Percentiles rank a stretch among this genome's conserved stretches.
Evolutionary conservation across 2,329 filamentous ascomycete genomes (phyloP).

Genomic region (Colletotrichum sp.): DNA sequence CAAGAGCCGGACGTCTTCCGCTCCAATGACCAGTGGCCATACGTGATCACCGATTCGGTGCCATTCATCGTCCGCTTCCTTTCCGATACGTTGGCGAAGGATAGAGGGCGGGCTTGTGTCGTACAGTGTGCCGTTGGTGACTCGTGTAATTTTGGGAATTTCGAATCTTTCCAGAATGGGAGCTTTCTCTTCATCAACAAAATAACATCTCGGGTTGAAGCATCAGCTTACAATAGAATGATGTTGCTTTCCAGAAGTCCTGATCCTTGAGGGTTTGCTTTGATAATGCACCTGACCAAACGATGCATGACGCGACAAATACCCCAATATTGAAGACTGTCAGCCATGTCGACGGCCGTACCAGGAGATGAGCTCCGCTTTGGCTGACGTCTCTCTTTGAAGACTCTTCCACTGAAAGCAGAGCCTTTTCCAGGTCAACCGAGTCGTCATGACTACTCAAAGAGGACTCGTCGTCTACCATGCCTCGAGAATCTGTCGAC

Average conservation of each 20-base stretch:
- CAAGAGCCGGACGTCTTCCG: conserved; percentile 9
- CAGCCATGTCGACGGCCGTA: not conserved
- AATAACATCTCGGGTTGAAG: not conserved
- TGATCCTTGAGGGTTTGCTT: not conserved
- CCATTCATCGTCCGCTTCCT: not conserved
- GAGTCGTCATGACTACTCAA: not conserved
- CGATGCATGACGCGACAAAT: not conserved
- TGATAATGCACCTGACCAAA: not conserved
- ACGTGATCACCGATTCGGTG: conserved; percentile 3
- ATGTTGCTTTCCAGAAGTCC: not conserved
- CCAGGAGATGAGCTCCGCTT: not conserved
- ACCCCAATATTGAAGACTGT: not conserved
- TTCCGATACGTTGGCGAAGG: not conserved
- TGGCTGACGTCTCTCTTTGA: not conserved
- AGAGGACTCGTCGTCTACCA: not conserved
- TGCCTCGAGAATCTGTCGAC: not conserved
- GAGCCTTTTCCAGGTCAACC: not conserved
- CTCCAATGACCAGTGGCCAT: not conserved
- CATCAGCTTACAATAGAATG: not conserved
- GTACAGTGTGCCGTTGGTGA: not conserved
- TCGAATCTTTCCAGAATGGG: not conserved
- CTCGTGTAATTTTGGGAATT: not conserved
- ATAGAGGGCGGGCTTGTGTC: not conserved
- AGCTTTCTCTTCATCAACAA: not conserved
- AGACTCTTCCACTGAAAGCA: not conserved